A percentile compares a stretch with the other conserved stretches of the same genome.
Evolutionary conservation across 2,329 filamentous ascomycete species (phyloP).

Genomic region (Botryosphaeria dothidea): DNA sequence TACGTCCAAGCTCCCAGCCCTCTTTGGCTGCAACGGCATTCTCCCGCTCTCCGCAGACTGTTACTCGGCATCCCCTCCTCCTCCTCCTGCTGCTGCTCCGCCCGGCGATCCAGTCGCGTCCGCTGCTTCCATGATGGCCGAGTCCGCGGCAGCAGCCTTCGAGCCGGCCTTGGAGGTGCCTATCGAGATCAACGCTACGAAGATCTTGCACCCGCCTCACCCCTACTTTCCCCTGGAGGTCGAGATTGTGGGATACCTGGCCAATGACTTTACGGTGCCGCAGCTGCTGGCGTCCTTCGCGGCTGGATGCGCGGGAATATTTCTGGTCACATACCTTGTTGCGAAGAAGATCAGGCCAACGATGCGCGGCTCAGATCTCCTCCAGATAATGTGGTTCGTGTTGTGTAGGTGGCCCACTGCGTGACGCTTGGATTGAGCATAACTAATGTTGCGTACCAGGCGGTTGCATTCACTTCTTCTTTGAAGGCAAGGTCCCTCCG

Average conservation of each 20-base stretch:
- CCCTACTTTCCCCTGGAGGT: conserved; percentile 72
- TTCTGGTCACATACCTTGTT: conserved; percentile 57
- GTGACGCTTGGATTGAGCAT: too few species aligned
- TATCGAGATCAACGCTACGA: conserved; percentile 2
- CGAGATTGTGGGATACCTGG: conserved; percentile 62
- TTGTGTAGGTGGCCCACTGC: conserved; percentile 56
- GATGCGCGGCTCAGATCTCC: conserved; percentile 56
- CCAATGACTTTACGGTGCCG: conserved; percentile 64
- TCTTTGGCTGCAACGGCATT: conserved; percentile 18
- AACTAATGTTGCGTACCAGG: conserved; percentile 41
- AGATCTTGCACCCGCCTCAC: conserved; percentile 43
- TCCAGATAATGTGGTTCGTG: conserved; percentile 72
- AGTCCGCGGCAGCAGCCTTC: neutral
- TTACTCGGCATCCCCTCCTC: neutral
- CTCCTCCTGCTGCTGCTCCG: neutral
- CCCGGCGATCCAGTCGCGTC: neutral
- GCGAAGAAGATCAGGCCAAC: conserved; percentile 56
- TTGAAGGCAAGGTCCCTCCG: conserved; percentile 62
- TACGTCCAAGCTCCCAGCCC: conserved; percentile 2
- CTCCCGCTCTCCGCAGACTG: conserved; percentile 15
- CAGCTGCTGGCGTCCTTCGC: conserved; percentile 63
- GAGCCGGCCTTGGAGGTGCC: conserved; percentile 3
- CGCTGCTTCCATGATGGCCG: neutral
- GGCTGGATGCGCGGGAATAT: conserved; percentile 56
- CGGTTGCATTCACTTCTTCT: conserved; percentile 73